Conservation (phyloP, 768 basidiomycete genomes). For the Podaxis mareebaensis region DNA sequence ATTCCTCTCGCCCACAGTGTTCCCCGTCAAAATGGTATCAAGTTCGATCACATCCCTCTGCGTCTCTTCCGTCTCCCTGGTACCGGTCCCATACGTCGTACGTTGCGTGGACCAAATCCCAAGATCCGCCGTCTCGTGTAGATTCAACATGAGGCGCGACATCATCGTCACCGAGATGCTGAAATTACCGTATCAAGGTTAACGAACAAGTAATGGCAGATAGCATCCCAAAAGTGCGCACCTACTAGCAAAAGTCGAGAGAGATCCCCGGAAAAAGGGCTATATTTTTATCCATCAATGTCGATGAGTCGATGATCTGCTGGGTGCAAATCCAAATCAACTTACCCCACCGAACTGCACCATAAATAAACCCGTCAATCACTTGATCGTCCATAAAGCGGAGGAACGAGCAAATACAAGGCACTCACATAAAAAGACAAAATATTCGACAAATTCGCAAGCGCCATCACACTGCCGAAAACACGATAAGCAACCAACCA, state of each 20-base stretch:
- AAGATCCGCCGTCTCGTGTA: slow-evolving; percentile 40
- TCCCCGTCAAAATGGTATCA: slow-evolving; percentile 27
- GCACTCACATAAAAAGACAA: slow-evolving; percentile 35
- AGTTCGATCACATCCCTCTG: slow-evolving; percentile 22
- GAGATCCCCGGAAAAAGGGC: slow-evolving; percentile 45
- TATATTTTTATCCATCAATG: slow-evolving; percentile 17
- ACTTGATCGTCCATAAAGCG: slow-evolving; percentile 7
- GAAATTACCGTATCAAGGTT: background rate
- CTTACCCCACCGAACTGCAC: slow-evolving; percentile 28
- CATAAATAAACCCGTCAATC: background rate
- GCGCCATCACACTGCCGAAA: slow-evolving; percentile 46
- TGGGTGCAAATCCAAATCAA: background rate
- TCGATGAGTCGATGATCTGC: background rate
- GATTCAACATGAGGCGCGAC: slow-evolving; percentile 57
- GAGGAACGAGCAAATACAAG: background rate
- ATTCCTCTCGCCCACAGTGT: background rate
- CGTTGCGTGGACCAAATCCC: slow-evolving; percentile 32
- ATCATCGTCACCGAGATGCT: slow-evolving; percentile 54
- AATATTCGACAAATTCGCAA: slow-evolving; percentile 50
- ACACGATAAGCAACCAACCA: background rate
- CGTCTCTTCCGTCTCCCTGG: background rate
- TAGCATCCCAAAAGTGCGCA: slow-evolving; percentile 23
- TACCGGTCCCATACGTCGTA: slow-evolving; percentile 8
- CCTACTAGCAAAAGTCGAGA: slow-evolving; percentile 54
- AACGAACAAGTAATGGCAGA: background rate